A percentile compares a stretch with the other conserved stretches of the same genome.
These are phyloP conservation scores for Trichosporon sp. DNA, from an alignment of 1,284 basidiomycete species.

Conservation along the genomic window DNA sequence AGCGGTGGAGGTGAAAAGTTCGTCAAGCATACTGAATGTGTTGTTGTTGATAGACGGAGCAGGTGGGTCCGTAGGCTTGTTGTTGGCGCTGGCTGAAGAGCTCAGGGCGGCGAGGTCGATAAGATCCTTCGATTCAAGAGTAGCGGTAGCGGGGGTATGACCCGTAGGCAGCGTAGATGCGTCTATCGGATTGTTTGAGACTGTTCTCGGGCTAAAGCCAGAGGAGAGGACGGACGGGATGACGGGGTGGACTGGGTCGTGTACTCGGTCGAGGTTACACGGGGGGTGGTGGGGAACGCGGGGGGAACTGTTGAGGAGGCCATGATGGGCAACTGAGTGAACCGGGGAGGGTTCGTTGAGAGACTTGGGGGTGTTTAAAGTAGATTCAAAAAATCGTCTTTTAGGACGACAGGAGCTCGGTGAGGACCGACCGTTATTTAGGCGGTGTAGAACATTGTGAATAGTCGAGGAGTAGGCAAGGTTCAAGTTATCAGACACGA, in stretches of 20 bases:
- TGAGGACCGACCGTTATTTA: conserved; percentile 1
- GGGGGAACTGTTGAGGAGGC: conserved; percentile 14
- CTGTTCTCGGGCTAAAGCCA: conserved; percentile 3
- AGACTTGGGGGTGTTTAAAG: conserved; percentile 8
- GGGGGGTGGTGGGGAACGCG: conserved; percentile 1
- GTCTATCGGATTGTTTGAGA: conserved; percentile 11
- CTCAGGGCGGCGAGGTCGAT: background rate
- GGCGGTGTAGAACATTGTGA: conserved; percentile 16
- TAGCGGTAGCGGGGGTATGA: background rate
- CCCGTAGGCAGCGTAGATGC: conserved; percentile 7
- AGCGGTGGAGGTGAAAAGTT: conserved; percentile 11
- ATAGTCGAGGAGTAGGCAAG: conserved; percentile 13
- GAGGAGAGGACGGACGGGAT: conserved; percentile 10
- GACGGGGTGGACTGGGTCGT: conserved; percentile 9
- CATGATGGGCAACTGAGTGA: conserved; percentile 22
- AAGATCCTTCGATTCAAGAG: conserved; percentile 5
- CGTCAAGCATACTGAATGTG: conserved; percentile 15
- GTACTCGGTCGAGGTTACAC: conserved; percentile 1
- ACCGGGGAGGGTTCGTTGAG: conserved; percentile 16
- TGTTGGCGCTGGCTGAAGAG: background rate
- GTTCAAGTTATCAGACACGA: conserved; percentile 19
- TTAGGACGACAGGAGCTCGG: conserved; percentile 15
- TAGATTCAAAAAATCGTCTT: conserved; percentile 13
- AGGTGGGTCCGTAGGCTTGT: conserved; percentile 6
- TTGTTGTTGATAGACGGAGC: conserved; percentile 9